Evolutionary conservation across 176 grass and related monocot species (phyloP), one percentile per base, ranked within the genome.

Genomic region (Phoenix roebelenii): DNA sequence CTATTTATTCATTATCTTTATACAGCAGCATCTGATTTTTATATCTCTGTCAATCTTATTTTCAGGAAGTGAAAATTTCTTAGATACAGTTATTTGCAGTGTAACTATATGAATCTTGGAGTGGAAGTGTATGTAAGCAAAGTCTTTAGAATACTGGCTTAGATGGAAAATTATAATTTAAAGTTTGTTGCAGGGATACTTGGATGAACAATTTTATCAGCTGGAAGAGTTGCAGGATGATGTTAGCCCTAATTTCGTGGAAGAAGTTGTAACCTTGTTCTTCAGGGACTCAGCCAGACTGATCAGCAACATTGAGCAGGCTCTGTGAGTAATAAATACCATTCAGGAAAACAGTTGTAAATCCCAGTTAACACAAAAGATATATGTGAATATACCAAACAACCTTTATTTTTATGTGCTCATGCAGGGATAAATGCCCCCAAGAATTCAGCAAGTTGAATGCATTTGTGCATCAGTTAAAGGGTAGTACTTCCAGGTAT

Each of bases 151-250:
- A 18, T 14, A n/a, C 15, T 65, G 25, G 50, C 12, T 52, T 60
- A 57, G 35, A 44, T 44, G 35, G 18, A 22, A 50, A 70, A 25
- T 57, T 73, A 16, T 74, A 32, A n/a, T 49, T 52, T 73, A 57
- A n/a, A 59, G 18, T 57, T 64, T 9, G 58, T 73, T 59, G 25
- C 84, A 98, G 93, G 93, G 87, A 5, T 85, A 85, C 79, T 75
- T 98, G 39, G 93, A 98, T 64, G 93, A 98, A 70, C 93, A 98
- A 19, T 98, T 98, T 70, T 59, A 76, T 75, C 93, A 92, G 71
- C 75, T 98, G 59, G 93, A 98, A 70, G 93, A 98, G 53, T 82
- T 92, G 69, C 87, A 98, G 63, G 93, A 98, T 72, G 93, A 98
- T 70, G 69, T 65, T 75, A 98, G 84, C 66, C 93, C 87, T 73